Conservation (phyloP, 2,329 filamentous ascomycete species). For the Sporothrix brasiliensis region DNA sequence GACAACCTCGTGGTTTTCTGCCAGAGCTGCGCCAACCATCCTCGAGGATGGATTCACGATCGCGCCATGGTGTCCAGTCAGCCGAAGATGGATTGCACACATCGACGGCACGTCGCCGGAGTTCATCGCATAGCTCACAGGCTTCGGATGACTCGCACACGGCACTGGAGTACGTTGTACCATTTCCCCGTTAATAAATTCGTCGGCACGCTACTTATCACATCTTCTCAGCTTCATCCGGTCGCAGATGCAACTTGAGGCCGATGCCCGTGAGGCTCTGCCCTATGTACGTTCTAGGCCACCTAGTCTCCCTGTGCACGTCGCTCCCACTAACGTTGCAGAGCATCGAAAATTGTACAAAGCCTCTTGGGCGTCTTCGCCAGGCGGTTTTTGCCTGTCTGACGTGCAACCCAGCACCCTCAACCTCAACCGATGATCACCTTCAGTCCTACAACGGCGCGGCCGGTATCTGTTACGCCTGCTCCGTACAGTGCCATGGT, state of each 20-base stretch:
- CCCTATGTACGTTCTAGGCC: slow-evolving; percentile 71
- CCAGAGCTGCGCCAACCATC: neutral
- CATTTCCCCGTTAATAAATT: neutral
- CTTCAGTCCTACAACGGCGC: slow-evolving; percentile 54
- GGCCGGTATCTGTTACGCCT: slow-evolving; percentile 93
- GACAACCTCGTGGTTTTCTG: neutral
- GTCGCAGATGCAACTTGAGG: slow-evolving; percentile 86
- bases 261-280: slow-evolving; percentile 90
- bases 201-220: slow-evolving; percentile 1
- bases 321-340: slow-evolving; percentile 44
- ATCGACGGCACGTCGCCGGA: slow-evolving; percentile 53
- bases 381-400: slow-evolving; percentile 91
- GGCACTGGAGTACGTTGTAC: slow-evolving; percentile 62
- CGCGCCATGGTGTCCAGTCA: slow-evolving; percentile 30
- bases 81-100: slow-evolving; percentile 51
- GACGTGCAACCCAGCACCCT: slow-evolving; percentile 85
- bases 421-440: slow-evolving; percentile 60
- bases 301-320: neutral
- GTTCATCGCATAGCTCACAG: slow-evolving; percentile 65
- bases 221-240: slow-evolving; percentile 72
- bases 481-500: slow-evolving; percentile 94
- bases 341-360: slow-evolving; percentile 93
- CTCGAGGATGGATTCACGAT: slow-evolving; percentile 27
- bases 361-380: slow-evolving; percentile 81
- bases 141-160: slow-evolving; percentile 68